Conservation (phyloP, 768 basidiomycete genomes). For the Termitomyces sp. region DNA sequence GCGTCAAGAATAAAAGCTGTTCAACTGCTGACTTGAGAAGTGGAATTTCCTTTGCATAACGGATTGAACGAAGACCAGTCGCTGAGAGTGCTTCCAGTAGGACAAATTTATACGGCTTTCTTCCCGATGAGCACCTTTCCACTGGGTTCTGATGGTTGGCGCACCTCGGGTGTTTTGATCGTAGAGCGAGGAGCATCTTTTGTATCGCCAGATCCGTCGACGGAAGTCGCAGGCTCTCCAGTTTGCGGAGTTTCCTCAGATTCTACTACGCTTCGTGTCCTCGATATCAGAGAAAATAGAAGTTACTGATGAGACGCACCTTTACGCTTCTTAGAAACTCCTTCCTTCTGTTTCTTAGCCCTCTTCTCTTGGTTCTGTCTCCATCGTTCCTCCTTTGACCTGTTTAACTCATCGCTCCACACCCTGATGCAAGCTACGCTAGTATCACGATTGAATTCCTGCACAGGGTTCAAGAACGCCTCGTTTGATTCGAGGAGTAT, state of each 20-base stretch:
- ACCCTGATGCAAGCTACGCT: slow-evolving; percentile 87
- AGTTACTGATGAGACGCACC: slow-evolving; percentile 26
- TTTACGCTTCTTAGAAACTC: slow-evolving; percentile 37
- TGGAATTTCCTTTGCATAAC: slow-evolving; percentile 97
- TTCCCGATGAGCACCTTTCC: background rate
- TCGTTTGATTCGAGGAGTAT: slow-evolving; percentile 79
- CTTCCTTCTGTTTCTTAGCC: slow-evolving; percentile 32
- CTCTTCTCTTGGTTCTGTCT: slow-evolving; percentile 45
- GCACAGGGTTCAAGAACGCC: slow-evolving; percentile 95
- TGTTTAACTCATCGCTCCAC: slow-evolving; percentile 76
- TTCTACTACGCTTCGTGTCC: slow-evolving; percentile 6
- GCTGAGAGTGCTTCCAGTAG: slow-evolving; percentile 94
- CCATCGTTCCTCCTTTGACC: slow-evolving; percentile 61
- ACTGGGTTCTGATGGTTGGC: background rate
- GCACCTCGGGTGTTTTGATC: slow-evolving; percentile 15
- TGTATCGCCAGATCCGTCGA: background rate
- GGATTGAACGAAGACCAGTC: slow-evolving; percentile 91
- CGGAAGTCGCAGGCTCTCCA: slow-evolving; percentile 1
- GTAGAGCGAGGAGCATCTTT: background rate
- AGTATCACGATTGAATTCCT: slow-evolving; percentile 96
- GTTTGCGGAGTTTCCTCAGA: background rate
- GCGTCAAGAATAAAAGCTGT: background rate
- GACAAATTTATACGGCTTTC: slow-evolving; percentile 56
- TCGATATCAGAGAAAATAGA: background rate
- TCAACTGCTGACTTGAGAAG: slow-evolving; percentile 61